Base-by-base conservation (phyloP, 192 early-diverging fungal genomes). In the Podila horticola region DNA sequence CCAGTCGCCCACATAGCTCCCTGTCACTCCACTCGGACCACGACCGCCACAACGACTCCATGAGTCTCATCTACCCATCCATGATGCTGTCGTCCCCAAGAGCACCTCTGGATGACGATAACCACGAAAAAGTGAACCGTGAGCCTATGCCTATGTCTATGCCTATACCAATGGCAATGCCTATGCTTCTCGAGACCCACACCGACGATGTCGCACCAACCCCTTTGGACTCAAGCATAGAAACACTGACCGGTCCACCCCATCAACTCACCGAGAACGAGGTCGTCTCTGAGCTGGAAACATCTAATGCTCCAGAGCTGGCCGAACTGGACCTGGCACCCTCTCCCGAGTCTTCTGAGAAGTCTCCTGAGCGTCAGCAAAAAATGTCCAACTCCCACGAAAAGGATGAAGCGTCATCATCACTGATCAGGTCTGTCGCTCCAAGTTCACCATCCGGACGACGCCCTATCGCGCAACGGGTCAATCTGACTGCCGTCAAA, bases 11-110 rank as follows among this genome's bases (percentile, higher is more conserved):
- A 9, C 77, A 59, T 1, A 81, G 77, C 45, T 57, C 77, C 0
- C 17, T 81, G 31, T 81, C 77, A 10, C 60, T 45, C 5, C 66
- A 67, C 55, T 81, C 71, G 13, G 70, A 79, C 50, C 36, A 51
- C 10, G 57, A 58, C 28, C 66, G 48, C n/a, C 58, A 30, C 20
- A 50, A 51, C 11, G 62, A 67, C 10, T 15, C 69, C 13, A 81
- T 81, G 77, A 26, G 58, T 30, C 60, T 81, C 38, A 60, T 81
- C 45, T 81, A 73, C 36, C 77, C 77, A 10, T 81, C 77, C 34
- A 72, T 81, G 77, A 30, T 36, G 15, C 55, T 81, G 11, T 72
- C 77, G 17, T 26, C 12, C 30, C 33, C 13, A 63, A 13, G 34
- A 19, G 6, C 62, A n/a, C 61, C 26, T 2, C 36, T 34, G 22